These are phyloP conservation scores for Lecanosticta acicola DNA, from an alignment of 2,329 filamentous ascomycete species.

Conservation along the genomic window DNA sequence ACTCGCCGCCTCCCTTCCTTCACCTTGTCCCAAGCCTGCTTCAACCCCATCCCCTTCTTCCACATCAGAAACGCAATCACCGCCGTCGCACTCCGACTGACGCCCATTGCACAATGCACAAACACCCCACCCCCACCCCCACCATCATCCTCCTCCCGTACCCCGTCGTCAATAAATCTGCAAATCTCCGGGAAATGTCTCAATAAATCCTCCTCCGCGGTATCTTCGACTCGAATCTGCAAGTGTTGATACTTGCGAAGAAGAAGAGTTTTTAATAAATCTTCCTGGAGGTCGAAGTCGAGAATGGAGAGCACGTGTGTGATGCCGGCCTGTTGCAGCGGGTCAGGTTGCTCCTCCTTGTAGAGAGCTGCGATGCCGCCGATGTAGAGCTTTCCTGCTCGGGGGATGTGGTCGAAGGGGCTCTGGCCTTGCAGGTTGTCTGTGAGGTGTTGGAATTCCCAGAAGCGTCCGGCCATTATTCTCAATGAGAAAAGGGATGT, in stretches of 20 bases:
- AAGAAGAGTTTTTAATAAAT: too few relatives aligned
- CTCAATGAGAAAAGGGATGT: too few relatives aligned
- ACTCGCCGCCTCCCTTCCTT: constrained; percentile 65
- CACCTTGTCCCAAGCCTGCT: constrained; percentile 64
- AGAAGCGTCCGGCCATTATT: constrained; percentile 21
- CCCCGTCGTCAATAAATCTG: constrained; percentile 71
- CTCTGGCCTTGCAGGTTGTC: constrained; percentile 28
- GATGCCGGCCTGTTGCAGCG: constrained; percentile 63
- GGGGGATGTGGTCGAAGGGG: constrained; percentile 36
- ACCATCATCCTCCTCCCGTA: too few relatives aligned
- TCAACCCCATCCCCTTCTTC: constrained; percentile 42
- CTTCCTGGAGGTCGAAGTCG: constrained; percentile 52
- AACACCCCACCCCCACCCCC: constrained; percentile 54
- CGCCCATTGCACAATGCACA: constrained; percentile 83
- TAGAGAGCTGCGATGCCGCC: constrained; percentile 40
- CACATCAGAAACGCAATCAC: constrained; percentile 77
- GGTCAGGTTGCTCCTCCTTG: constrained; percentile 32
- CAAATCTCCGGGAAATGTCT: constrained; percentile 64
- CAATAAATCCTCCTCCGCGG: constrained; percentile 78
- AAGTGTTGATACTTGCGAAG: constrained; percentile 20
- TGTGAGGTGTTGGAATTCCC: constrained; percentile 27
- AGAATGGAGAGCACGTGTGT: constrained; percentile 82
- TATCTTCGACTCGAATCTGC: constrained; percentile 71
- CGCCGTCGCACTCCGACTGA: constrained; percentile 79
- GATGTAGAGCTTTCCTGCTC: constrained; percentile 35